Evolutionary conservation across 805 yeast genomes (phyloP).

Genomic region (Wickerhamiella dianesei): DNA sequence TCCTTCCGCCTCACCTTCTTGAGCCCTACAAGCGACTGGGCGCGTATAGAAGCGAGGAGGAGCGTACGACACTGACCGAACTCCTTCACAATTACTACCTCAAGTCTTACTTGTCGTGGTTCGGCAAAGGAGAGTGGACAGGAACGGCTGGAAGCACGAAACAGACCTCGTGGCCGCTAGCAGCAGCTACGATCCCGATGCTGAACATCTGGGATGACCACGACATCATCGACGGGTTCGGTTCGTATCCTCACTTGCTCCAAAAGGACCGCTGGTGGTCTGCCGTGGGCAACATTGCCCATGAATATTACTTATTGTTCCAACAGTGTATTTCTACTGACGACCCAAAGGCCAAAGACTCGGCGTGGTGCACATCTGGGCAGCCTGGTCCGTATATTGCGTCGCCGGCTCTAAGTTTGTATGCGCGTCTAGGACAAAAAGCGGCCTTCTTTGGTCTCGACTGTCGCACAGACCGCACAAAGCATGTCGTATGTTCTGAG

Average conservation of each 20-base stretch:
- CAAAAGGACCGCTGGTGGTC: background rate
- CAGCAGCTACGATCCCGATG: conserved; percentile 72
- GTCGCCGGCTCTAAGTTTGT: conserved; percentile 53
- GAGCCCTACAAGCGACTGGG: conserved; percentile 12
- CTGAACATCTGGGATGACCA: conserved; percentile 88
- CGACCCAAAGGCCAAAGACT: conserved; percentile 31
- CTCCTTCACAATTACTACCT: conserved; percentile 59
- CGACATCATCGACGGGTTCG: conserved; percentile 93
- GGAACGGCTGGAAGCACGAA: conserved; percentile 54
- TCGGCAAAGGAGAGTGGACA: conserved; percentile 76
- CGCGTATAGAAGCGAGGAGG: conserved; percentile 3
- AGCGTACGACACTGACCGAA: conserved; percentile 18
- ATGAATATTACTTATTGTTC: conserved; percentile 75
- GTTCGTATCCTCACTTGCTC: conserved; percentile 43
- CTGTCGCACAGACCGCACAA: conserved; percentile 81
- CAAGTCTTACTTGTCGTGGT: conserved; percentile 70
- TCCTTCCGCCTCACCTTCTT: conserved; percentile 24
- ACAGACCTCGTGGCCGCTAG: conserved; percentile 56
- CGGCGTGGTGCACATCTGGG: conserved; percentile 50
- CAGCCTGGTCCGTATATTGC: conserved; percentile 54
- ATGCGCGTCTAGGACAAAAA: conserved; percentile 59
- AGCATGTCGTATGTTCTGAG: conserved; percentile 39
- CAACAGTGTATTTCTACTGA: conserved; percentile 64
- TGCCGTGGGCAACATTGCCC: conserved; percentile 52
- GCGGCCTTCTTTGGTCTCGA: conserved; percentile 70